Percentiles rank a stretch among this genome's conserved stretches.
Conservation (phyloP, 306 rosid genomes). For the Cicer judaicum region DNA sequence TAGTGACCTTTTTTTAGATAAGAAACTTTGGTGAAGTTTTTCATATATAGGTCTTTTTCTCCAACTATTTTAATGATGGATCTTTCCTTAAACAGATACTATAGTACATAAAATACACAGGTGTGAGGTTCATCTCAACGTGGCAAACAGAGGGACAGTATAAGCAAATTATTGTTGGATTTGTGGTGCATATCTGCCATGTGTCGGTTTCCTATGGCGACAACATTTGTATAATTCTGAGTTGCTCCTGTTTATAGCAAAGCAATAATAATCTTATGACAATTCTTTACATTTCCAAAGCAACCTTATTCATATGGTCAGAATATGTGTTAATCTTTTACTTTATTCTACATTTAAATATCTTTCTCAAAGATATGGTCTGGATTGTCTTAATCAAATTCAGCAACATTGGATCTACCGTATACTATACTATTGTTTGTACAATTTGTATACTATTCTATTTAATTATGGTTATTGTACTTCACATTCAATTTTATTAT, state of each 20-base stretch:
- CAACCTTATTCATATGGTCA: conserved; percentile 17
- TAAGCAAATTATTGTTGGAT: conserved; percentile 54
- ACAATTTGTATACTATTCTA: too few relatives aligned
- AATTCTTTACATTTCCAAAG: conserved; percentile 40
- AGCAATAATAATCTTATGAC: neutral
- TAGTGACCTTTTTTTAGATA: too few relatives aligned
- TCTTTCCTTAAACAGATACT: neutral
- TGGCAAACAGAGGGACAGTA: conserved; percentile 51
- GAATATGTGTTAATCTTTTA: neutral
- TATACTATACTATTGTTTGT: neutral
- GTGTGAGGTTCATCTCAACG: conserved; percentile 14
- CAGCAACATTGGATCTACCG: conserved; percentile 9
- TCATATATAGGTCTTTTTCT: neutral
- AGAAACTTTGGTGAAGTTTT: too few relatives aligned
- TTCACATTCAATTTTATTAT: too few relatives aligned
- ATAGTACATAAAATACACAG: conserved; percentile 5
- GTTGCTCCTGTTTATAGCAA: neutral
- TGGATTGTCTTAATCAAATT: conserved; percentile 26
- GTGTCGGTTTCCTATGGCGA: conserved; percentile 32
- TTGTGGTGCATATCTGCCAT: conserved; percentile 48
- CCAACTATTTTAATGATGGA: neutral
- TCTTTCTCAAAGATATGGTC: conserved; percentile 28
- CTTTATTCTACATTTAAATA: neutral
- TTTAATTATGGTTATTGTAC: too few relatives aligned
- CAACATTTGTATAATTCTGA: neutral